Conservation (phyloP, 148 eudicot genomes). For the Cornus kousa region DNA sequence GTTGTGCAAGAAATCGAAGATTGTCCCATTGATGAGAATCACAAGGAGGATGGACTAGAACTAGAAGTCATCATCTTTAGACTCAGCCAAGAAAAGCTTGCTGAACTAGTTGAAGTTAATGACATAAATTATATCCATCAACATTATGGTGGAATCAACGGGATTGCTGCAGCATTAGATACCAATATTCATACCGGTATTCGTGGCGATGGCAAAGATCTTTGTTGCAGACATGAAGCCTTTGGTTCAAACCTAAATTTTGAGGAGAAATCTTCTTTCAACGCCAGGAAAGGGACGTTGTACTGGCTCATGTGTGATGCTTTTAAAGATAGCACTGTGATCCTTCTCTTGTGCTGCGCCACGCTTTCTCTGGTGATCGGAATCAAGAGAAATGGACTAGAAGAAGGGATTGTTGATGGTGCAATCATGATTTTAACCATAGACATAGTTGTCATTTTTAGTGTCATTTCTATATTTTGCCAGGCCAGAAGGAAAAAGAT, state of each 20-base stretch:
- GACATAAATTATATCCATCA: background rate
- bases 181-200: background rate
- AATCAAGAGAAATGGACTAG: conserved; percentile 10
- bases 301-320: background rate
- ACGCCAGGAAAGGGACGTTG: background rate
- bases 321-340: conserved; percentile 8
- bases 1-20: background rate
- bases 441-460: conserved; percentile 4
- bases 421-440: conserved; percentile 2
- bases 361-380: conserved; percentile 17
- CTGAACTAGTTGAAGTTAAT: background rate
- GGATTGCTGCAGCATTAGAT: conserved; percentile 2
- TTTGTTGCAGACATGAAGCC: background rate
- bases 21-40: background rate
- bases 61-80: background rate
- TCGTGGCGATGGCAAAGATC: conserved; percentile 5
- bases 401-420: conserved; percentile 6
- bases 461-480: background rate
- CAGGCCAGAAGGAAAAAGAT: background rate
- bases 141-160: background rate
- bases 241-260: conserved; percentile 11
- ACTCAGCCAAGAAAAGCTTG: background rate
- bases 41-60: background rate
- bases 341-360: conserved; percentile 14
- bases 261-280: background rate